phyloP scores from a whole-genome alignment of 2,329 filamentous ascomycete genomes.

The Arthrobotrys megalospora region DNA sequence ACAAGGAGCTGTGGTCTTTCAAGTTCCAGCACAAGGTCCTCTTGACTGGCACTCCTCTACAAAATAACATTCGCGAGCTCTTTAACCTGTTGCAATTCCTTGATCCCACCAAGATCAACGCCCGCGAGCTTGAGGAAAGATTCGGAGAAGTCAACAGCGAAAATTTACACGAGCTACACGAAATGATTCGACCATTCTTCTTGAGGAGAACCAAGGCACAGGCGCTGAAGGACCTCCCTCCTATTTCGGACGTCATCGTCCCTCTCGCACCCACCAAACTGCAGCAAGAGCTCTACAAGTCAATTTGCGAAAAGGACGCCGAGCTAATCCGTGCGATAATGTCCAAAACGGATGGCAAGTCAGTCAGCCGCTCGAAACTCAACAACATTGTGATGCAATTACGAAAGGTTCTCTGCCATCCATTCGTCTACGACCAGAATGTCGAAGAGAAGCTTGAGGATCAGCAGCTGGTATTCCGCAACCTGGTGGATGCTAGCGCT shows the following conservation, averaged over 20 bases:
- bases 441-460: slow-evolving; percentile 86
- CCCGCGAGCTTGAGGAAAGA: slow-evolving; percentile 80
- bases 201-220: slow-evolving; percentile 87
- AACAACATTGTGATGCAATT: slow-evolving; percentile 97
- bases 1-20: slow-evolving; percentile 80
- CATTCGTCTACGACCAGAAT: slow-evolving; percentile 90
- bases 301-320: slow-evolving; percentile 90
- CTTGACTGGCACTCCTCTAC: slow-evolving; percentile 87
- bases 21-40: slow-evolving; percentile 87
- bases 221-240: slow-evolving; percentile 90
- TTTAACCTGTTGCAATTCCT: slow-evolving; percentile 98
- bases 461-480: slow-evolving; percentile 75
- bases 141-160: slow-evolving; percentile 85
- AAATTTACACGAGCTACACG: slow-evolving; percentile 84
- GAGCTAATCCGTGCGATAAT: slow-evolving; percentile 91
- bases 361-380: slow-evolving; percentile 79
- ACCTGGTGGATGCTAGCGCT: slow-evolving; percentile 89
- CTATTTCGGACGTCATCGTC: slow-evolving; percentile 94
- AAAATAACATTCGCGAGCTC: slow-evolving; percentile 94
- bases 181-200: slow-evolving; percentile 73
- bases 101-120: slow-evolving; percentile 78
- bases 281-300: slow-evolving; percentile 94
- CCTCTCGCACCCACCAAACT: slow-evolving; percentile 95
- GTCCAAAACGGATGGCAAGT: slow-evolving; percentile 72
- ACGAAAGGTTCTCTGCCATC: slow-evolving; percentile 93